Evolutionary conservation across 192 early-diverging fungal species (phyloP).

Genomic region (Paraglomus brasilianum): DNA sequence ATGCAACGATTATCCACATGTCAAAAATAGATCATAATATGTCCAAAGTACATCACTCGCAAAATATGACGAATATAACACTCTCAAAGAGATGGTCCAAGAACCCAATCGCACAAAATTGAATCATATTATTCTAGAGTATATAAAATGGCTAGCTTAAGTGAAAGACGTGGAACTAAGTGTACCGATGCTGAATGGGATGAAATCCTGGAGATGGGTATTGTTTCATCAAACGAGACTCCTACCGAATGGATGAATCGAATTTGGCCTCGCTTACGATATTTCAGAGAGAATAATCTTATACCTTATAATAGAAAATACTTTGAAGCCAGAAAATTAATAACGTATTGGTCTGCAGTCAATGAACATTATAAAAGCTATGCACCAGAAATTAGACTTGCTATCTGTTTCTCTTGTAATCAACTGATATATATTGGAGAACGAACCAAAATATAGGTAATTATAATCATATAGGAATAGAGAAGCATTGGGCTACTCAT

Average conservation of each 20-base stretch:
- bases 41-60: background rate
- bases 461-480: slow-evolving; percentile 29
- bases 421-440: slow-evolving; percentile 1
- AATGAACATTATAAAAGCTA: slow-evolving; percentile 21
- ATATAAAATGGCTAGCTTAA: background rate
- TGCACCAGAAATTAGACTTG: background rate
- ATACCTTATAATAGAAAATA: background rate
- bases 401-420: slow-evolving; percentile 8
- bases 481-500: slow-evolving; percentile 19
- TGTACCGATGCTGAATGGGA: slow-evolving; percentile 20
- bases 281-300: background rate
- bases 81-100: background rate
- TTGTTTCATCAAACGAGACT: slow-evolving; percentile 18
- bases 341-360: slow-evolving; percentile 17
- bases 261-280: background rate
- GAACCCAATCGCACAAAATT: slow-evolving; percentile 4
- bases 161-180: slow-evolving; percentile 16
- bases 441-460: slow-evolving; percentile 26
- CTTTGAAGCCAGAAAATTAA: slow-evolving; percentile 3
- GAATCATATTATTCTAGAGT: slow-evolving; percentile 2
- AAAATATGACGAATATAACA: slow-evolving; percentile 16
- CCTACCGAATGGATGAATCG: background rate
- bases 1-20: too few species aligned
- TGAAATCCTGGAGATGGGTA: background rate
- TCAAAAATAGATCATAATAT: too few species aligned